Evolutionary conservation across 306 rosid genomes (phyloP), one percentile per base, ranked within the genome.

Genomic region (Lathyrus aphaca): DNA sequence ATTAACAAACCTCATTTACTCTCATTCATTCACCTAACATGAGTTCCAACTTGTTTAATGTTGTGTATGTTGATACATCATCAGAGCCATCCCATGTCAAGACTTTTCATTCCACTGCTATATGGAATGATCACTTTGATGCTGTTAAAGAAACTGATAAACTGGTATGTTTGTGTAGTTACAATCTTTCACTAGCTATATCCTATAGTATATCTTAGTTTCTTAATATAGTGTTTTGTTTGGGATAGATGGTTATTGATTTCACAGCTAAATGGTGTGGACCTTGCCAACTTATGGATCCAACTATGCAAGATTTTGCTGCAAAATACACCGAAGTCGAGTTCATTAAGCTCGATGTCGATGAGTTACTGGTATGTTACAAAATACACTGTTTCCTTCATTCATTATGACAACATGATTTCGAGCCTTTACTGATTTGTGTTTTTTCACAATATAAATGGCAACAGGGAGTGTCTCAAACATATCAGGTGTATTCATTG

Each of bases 251-350:
- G 86, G 91, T 92, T 81, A 67, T 92, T 32, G 87, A 90, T 80
- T 92, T 92, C 86, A 80, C 87, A 29, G 89, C 98, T 38, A 66
- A 85, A 35, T 92, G 96, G 96, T 92, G 98, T 70, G 83, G 81
- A 71, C 96, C 96, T 29, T 92, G 98, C 74, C 82, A 83, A 71
- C 60, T 69, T 13, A 90, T 92, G 86, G 88, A 90, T 53, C 85
- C 96, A 15, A 53, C 54, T 21, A 71, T 92, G 48, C 69, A 81
- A 56, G 86, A 83, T 30, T 84, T 77, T 72, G 80, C 88, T 25
- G 82, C 78, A 35, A 82, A 80, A 75, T 90, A 76, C 80, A 71
- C 68, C 3, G 89, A 90, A 42, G 89, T 88, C 13, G 87, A 82
- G 69, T 88, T 88, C 73, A 57, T 92, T 76, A 79, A 82, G 83